Evolutionary conservation across 345 rosid species (phyloP).

Genomic region (Boechera divaricarpa): DNA sequence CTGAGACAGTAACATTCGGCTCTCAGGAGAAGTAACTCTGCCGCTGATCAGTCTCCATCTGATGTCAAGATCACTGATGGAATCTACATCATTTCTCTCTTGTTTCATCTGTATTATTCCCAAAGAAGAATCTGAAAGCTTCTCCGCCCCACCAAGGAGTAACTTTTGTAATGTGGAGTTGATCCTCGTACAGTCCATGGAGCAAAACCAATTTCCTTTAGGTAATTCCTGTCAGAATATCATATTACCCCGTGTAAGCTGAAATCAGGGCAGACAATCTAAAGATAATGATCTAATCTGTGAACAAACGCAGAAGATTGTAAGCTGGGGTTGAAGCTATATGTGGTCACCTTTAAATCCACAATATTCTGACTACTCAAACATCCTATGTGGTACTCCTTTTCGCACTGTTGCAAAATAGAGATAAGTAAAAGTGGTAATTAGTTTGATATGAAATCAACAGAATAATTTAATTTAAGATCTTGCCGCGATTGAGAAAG

Average conservation of each 20-base stretch:
- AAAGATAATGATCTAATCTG: slow-evolving; percentile 18
- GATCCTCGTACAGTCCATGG: slow-evolving; percentile 70
- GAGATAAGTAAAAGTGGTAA: slow-evolving; percentile 11
- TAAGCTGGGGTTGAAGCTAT: slow-evolving; percentile 20
- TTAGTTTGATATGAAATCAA: slow-evolving; percentile 29
- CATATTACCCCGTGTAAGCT: slow-evolving; percentile 24
- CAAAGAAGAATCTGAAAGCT: slow-evolving; percentile 69
- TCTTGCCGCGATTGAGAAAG: slow-evolving; percentile 18
- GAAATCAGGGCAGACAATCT: slow-evolving; percentile 18
- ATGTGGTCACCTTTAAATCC: slow-evolving; percentile 70
- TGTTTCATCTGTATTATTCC: slow-evolving; percentile 57
- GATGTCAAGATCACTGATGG: slow-evolving; percentile 52
- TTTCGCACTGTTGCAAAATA: slow-evolving; percentile 73
- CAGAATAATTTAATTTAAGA: slow-evolving; percentile 17
- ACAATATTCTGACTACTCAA: slow-evolving; percentile 80
- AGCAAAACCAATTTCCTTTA: slow-evolving; percentile 93
- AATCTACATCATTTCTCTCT: slow-evolving; percentile 51
- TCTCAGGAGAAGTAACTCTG: slow-evolving; percentile 64
- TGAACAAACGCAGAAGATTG: slow-evolving; percentile 10
- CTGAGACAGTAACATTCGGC: slow-evolving; percentile 70
- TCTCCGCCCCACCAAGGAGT: slow-evolving; percentile 71
- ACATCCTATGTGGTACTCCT: slow-evolving; percentile 88
- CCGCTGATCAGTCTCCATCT: slow-evolving; percentile 94
- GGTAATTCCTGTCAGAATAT: slow-evolving; percentile 78
- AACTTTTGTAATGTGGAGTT: slow-evolving; percentile 74